A percentile compares a stretch with the other conserved stretches of the same genome.
phyloP scores from a whole-genome alignment of 768 basidiomycete species.

The Mycena olivaceomarginata region DNA sequence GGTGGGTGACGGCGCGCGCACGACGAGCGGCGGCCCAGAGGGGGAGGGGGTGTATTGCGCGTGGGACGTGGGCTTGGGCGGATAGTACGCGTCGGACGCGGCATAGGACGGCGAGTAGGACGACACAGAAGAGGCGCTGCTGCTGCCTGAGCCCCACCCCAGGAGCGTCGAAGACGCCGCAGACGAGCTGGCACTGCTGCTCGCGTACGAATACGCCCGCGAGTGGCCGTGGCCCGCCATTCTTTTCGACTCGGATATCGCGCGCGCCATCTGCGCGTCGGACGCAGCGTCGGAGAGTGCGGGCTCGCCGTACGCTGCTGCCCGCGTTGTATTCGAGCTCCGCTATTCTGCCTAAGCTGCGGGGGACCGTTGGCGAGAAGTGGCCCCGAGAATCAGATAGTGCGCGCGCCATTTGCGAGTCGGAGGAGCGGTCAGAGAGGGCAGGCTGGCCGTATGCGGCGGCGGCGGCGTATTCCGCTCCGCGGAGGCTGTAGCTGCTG shows the following conservation, averaged over 20 bases:
- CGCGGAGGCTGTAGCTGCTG: neutral
- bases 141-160: slow-evolving; percentile 19
- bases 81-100: neutral
- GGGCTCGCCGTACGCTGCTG: slow-evolving; percentile 37
- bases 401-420: too few relatives aligned
- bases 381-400: too few relatives aligned
- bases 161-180: slow-evolving; percentile 25
- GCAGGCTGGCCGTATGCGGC: too few relatives aligned
- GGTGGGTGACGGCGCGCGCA: slow-evolving; percentile 23
- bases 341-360: neutral
- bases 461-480: too few relatives aligned
- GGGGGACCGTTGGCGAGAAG: neutral
- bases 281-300: slow-evolving; percentile 37
- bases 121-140: slow-evolving; percentile 4
- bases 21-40: slow-evolving; percentile 32
- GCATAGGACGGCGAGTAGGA: neutral
- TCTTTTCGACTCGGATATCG: slow-evolving; percentile 31
- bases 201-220: slow-evolving; percentile 24
- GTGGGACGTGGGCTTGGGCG: slow-evolving; percentile 1
- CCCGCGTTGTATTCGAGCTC: slow-evolving; percentile 13
- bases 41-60: slow-evolving; percentile 15
- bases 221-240: slow-evolving; percentile 1
- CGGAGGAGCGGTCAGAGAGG: too few relatives aligned
- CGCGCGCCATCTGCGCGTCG: slow-evolving; percentile 40
- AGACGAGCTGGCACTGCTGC: neutral